Evolutionary conservation across 805 yeast species (phyloP), one percentile per base, ranked within the genome.

Genomic region (Nakazawaea wyomingensis): DNA sequence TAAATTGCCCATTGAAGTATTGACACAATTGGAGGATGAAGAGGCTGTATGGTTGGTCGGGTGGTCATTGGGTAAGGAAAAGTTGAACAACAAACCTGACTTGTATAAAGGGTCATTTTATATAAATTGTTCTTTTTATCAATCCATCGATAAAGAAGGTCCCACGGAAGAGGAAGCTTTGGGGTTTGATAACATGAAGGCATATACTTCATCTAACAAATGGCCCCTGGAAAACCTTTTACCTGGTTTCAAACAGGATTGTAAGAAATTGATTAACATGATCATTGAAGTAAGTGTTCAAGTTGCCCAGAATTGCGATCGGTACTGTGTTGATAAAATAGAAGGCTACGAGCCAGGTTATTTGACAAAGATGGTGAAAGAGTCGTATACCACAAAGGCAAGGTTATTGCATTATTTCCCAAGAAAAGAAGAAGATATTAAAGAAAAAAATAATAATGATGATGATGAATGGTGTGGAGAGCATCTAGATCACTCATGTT

Each of bases 11-110:
- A 42, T 41, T 7, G 53, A 53, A 2, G 54, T 57, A 8, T 57
- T 77, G 28, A 54, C 52, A 3, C 36, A 48, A 14, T 59, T 77
- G 41, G 82, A 76, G 50, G 62, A 61, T 19, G 72, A 71, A 14
- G 78, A 74, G 40, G 68, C 77, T 0, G 60, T 56, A 48, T 78
- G 78, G 73, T 58, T 76, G 6, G 71, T 74, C 1, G 85, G 83
- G 1, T 78, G 83, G 83, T 76, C 82, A 7, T 55, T 76, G 19
- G 83, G 83, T 0, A 71, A 68, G 41, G 84, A 78, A 50, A 66
- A 56, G 27, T 61, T 78, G 28, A 64, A 64, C 1, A 56, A 59
- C 28, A 47, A 59, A 32, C 74, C 74, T 1, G 83, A 78, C 51
- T 52, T 50, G 22, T 60, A 67, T 41, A 78, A 78, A 51, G 85